phyloP scores from a whole-genome alignment of 139 green algal genomes.

The Picochlorum sp. region DNA sequence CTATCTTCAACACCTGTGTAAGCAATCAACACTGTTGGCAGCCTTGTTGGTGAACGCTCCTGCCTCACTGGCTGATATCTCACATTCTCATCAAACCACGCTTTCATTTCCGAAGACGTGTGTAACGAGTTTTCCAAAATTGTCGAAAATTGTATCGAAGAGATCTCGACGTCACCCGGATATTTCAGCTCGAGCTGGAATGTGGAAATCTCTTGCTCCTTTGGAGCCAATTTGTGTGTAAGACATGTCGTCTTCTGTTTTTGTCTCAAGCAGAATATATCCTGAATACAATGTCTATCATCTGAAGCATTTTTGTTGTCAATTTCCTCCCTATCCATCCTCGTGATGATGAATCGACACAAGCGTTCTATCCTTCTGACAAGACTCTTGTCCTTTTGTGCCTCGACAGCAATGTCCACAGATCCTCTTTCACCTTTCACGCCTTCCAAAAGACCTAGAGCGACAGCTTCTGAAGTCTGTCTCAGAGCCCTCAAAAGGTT shows the following conservation, averaged over 20 bases:
- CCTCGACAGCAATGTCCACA: constrained; percentile 22
- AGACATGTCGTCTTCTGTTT: constrained; percentile 39
- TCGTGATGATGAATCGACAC: constrained; percentile 80
- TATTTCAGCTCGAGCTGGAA: constrained; percentile 65
- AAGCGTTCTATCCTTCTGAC: constrained; percentile 59
- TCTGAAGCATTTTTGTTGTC: background rate
- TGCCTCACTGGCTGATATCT: constrained; percentile 68
- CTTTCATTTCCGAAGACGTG: constrained; percentile 45
- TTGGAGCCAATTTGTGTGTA: constrained; percentile 6
- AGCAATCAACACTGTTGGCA: constrained; percentile 61
- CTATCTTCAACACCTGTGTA: constrained; percentile 49
- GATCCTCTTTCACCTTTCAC: constrained; percentile 28
- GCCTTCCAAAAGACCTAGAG: constrained; percentile 73
- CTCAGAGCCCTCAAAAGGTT: constrained; percentile 83
- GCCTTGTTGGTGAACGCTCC: constrained; percentile 30
- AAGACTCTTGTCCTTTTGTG: constrained; percentile 50
- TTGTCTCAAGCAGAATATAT: constrained; percentile 40
- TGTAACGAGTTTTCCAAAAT: constrained; percentile 53
- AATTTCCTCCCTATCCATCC: constrained; percentile 61
- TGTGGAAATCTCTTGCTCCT: constrained; percentile 17
- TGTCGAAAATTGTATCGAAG: constrained; percentile 31
- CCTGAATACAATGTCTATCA: constrained; percentile 1
- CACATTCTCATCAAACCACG: constrained; percentile 71
- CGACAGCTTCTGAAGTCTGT: constrained; percentile 67
- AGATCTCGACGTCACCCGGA: constrained; percentile 31